A percentile compares a stretch with the other conserved stretches of the same genome.
Conservation (phyloP, 2,329 filamentous ascomycete species). For the Aureobasidium sp. region DNA sequence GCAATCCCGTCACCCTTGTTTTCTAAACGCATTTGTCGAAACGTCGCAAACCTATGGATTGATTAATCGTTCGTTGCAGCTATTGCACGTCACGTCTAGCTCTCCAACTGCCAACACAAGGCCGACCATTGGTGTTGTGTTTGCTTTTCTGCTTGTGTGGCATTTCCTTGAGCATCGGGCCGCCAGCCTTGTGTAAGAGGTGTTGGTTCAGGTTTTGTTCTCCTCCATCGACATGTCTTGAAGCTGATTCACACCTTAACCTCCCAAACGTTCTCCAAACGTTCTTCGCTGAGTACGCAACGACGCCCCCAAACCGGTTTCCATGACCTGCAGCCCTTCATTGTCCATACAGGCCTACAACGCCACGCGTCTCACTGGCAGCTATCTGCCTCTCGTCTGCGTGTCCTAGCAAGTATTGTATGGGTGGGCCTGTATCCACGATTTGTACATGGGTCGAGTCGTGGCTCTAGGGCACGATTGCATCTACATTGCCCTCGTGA, state of each 20-base stretch:
- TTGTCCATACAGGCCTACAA: neutral
- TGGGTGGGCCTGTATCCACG: neutral
- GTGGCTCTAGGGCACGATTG: neutral
- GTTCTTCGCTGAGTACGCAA: neutral
- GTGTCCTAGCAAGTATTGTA: neutral
- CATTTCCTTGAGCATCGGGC: neutral
- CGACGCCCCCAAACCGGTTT: neutral
- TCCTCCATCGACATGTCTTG: neutral
- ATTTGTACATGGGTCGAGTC: neutral
- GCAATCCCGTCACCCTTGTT: neutral
- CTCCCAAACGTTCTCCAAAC: slow-evolving; percentile 3
- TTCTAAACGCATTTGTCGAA: neutral
- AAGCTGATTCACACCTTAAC: neutral
- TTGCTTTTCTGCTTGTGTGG: neutral
- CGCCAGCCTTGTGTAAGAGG: neutral
- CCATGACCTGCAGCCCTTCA: neutral
- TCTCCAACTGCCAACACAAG: neutral
- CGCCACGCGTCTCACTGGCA: slow-evolving; percentile 5
- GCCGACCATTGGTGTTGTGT: neutral
- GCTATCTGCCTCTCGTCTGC: neutral
- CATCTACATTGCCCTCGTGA: neutral
- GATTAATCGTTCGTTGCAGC: neutral
- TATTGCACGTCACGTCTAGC: neutral
- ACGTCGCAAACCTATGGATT: neutral
- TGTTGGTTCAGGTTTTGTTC: neutral